Base-by-base conservation (phyloP, 2,329 filamentous ascomycete species). In the Fusarium oligoseptatum region DNA sequence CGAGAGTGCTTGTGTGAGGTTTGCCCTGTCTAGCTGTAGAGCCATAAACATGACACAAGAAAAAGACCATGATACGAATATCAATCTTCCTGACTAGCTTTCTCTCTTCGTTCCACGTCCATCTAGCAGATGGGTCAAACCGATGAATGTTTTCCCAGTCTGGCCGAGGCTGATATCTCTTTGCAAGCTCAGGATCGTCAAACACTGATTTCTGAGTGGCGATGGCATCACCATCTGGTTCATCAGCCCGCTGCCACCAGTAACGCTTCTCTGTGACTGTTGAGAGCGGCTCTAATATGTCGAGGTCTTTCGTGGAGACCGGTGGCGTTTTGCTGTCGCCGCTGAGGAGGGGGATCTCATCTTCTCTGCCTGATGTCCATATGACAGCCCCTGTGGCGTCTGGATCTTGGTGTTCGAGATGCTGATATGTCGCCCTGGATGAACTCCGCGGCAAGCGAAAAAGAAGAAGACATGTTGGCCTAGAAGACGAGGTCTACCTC, bases 11-110 rank as follows among this genome's bases (percentile, higher is more conserved):
- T 88, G 85, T 2, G 75, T 60, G 17, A 88, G 78, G 71, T 88
- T 88, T 6, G 85, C 83, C 0, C 86, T 81, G 61, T 88, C 87
- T 1, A 89, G 80, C 68, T 90, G 87, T 32, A 90, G 83, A 20
- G 78, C 81, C 67, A 82, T 77, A 48, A 81, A 80, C 68, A 77
- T 87, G 68, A 87, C 75, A 39, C 87, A 87, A 1, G 83, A 79
- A 81, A 81, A 84, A 88, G 3, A 85, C 65, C 84, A 87, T 86
- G 66, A 88, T 87, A 12, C 83, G 76, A 6, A 50, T 45, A 37
- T 66, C 66, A 27, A 69, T 70, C 32, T 70, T 70, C 15, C 24
- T 29, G 3, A 55, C n/a, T 1, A 66, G 34, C 3, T 48, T 66
- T 2, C 29, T 57, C 32, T 69, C 67, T 62, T 86, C 84, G 9